Conservation (phyloP, 2,329 filamentous ascomycete genomes). For the Exophiala lecanii-corni region DNA sequence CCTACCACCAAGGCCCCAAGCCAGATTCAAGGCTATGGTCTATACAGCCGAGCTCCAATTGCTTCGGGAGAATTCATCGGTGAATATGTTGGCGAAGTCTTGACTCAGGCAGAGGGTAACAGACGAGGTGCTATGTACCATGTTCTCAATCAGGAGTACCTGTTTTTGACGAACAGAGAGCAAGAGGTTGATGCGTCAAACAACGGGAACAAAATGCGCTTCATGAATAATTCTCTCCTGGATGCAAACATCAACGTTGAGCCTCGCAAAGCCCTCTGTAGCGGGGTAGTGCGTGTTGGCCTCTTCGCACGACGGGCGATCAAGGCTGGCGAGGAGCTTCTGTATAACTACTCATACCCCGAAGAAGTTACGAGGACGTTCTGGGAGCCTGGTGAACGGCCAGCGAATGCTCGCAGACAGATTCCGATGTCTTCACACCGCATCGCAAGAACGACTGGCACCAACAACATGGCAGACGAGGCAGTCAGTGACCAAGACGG, state of each 20-base stretch:
- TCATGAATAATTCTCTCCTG: constrained; percentile 71
- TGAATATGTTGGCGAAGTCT: constrained; percentile 75
- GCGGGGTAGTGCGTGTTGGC: constrained; percentile 70
- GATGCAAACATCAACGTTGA: constrained; percentile 55
- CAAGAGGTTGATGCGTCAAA: constrained; percentile 66
- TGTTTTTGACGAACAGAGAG: constrained; percentile 50
- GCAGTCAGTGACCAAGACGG: neutral
- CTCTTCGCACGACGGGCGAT: constrained; percentile 66
- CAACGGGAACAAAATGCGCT: constrained; percentile 75
- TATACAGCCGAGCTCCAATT: constrained; percentile 67
- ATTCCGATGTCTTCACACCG: constrained; percentile 13
- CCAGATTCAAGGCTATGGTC: constrained; percentile 61
- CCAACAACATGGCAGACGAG: constrained; percentile 10
- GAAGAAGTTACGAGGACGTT: constrained; percentile 22
- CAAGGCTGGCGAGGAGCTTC: constrained; percentile 67
- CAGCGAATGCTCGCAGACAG: constrained; percentile 7
- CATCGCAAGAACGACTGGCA: constrained; percentile 8
- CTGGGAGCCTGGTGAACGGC: constrained; percentile 26
- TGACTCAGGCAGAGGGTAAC: constrained; percentile 65
- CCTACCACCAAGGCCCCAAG: constrained; percentile 66
- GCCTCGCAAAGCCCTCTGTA: constrained; percentile 66
- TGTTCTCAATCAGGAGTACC: constrained; percentile 38
- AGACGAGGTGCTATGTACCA: constrained; percentile 56
- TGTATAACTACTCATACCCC: constrained; percentile 70
- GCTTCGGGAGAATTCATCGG: constrained; percentile 67